Evolutionary conservation across 352 stramenopile species (phyloP).

Genomic region (Achlya hypogyna): DNA sequence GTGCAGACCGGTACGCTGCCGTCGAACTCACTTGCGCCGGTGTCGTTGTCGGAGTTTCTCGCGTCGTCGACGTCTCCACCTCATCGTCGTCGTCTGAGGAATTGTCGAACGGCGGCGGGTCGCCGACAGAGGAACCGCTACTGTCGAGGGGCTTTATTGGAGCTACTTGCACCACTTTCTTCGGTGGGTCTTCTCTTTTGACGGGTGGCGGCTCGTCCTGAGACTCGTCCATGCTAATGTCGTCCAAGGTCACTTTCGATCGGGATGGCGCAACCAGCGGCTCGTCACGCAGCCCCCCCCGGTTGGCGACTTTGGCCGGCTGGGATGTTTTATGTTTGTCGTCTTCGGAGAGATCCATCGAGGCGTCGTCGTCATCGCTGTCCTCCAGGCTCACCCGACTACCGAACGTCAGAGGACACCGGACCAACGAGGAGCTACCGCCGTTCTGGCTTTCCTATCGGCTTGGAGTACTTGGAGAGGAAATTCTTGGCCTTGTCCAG

Average conservation of each 20-base stretch:
- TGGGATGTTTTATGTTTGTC: neutral
- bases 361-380: slow-evolving; percentile 45
- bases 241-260: neutral
- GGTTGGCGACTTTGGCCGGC: neutral
- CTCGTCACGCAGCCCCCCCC: neutral
- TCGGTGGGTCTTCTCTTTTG: slow-evolving; percentile 13
- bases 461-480: slow-evolving; percentile 58
- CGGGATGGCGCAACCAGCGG: neutral
- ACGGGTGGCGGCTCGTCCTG: neutral
- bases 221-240: slow-evolving; percentile 10
- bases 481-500: slow-evolving; percentile 66
- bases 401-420: neutral
- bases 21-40: neutral
- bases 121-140: neutral
- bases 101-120: slow-evolving; percentile 19
- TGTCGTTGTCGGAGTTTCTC: neutral
- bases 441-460: neutral
- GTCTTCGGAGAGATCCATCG: neutral
- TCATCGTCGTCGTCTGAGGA: neutral
- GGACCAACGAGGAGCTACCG: slow-evolving; percentile 5
- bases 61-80: neutral
- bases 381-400: slow-evolving; percentile 32
- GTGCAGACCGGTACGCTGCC: neutral
- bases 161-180: slow-evolving; percentile 14
- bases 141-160: slow-evolving; percentile 14